These are phyloP conservation scores for Fusarium udum DNA, from an alignment of 2,329 filamentous ascomycete species.

Conservation along the genomic window DNA sequence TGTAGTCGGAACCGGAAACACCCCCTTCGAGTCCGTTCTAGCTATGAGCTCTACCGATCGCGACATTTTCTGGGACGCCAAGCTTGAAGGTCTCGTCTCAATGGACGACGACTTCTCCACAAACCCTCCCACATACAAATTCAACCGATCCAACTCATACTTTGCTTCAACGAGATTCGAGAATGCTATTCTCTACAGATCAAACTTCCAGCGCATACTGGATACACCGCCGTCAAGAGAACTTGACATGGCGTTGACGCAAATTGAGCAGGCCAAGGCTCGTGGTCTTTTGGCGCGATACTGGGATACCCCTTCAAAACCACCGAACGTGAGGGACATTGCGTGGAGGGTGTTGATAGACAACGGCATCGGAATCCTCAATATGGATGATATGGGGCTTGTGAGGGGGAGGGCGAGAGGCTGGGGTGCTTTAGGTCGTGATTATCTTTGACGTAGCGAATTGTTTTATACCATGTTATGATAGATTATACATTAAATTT, in stretches of 20 bases:
- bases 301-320: constrained; percentile 6
- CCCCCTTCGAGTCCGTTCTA: not conserved
- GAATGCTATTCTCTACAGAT: constrained; percentile 7
- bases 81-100: not conserved
- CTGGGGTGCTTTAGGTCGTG: constrained; percentile 1
- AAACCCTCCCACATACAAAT: not conserved
- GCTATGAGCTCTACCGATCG: constrained; percentile 2
- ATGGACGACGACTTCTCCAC: not conserved
- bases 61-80: constrained; percentile 25
- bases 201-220: not conserved
- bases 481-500: not conserved
- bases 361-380: not conserved
- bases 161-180: constrained; percentile 8
- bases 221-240: not conserved
- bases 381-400: constrained; percentile 22
- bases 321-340: constrained; percentile 18
- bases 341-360: constrained; percentile 13
- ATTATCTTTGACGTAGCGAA: not conserved
- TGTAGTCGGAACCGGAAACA: not conserved
- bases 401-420: constrained; percentile 14
- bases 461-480: not conserved
- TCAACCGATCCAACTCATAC: constrained; percentile 16
- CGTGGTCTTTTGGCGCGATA: constrained; percentile 9
- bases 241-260: not conserved
- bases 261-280: constrained; percentile 14